Conservation (phyloP, 495 filamentous ascomycete genomes). For the Penicillium crystallinum region DNA sequence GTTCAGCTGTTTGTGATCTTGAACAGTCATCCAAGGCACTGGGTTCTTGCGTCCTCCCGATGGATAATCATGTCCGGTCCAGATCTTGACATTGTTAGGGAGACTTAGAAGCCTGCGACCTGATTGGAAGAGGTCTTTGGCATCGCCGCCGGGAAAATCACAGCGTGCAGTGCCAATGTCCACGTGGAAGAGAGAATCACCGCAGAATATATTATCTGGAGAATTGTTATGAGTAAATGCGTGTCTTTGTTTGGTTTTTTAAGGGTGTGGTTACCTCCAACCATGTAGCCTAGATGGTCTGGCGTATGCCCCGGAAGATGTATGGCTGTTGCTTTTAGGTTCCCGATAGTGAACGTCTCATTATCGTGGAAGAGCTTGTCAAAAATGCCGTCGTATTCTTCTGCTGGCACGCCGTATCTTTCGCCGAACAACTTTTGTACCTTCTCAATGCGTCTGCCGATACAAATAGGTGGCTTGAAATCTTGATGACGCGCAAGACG, state of each 20-base stretch:
- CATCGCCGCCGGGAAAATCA: conserved; percentile 56
- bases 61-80: conserved; percentile 50
- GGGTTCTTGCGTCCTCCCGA: conserved; percentile 27
- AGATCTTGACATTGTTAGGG: conserved; percentile 41
- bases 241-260: not conserved
- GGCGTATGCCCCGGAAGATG: conserved; percentile 60
- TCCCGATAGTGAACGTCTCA: conserved; percentile 46
- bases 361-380: conserved; percentile 51
- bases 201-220: conserved; percentile 52
- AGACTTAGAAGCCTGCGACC: conserved; percentile 42
- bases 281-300: conserved; percentile 55
- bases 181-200: conserved; percentile 55
- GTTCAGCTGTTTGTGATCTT: conserved; percentile 45
- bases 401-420: conserved; percentile 39
- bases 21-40: conserved; percentile 43
- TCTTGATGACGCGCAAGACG: conserved; percentile 26
- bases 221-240: not conserved
- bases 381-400: conserved; percentile 44
- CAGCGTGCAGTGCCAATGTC: conserved; percentile 56
- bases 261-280: conserved; percentile 37
- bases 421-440: conserved; percentile 47
- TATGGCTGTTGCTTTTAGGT: conserved; percentile 39
- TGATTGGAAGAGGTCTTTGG: conserved; percentile 41
- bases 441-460: conserved; percentile 49
- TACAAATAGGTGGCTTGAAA: conserved; percentile 37